Conservation (phyloP, 768 basidiomycete species). For the Aureoboletus auriporus region DNA sequence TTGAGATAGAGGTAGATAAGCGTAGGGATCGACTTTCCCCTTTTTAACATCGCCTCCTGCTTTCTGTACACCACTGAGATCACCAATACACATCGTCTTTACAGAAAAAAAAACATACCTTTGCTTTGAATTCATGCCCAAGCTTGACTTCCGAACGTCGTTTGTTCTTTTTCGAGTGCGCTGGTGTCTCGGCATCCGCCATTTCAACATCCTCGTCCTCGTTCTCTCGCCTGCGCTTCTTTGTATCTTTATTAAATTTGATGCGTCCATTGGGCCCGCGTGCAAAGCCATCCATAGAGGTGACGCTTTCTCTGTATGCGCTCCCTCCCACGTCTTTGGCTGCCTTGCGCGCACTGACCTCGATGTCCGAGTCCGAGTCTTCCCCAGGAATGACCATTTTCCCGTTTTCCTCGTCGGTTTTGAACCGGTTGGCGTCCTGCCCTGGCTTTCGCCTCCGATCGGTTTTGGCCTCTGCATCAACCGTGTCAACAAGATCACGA, state of each 20-base stretch:
- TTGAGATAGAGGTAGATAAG: conserved; percentile 81
- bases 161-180: conserved; percentile 43
- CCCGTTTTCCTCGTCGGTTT: conserved; percentile 78
- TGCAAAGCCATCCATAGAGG: conserved; percentile 86
- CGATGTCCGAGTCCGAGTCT: conserved; percentile 45
- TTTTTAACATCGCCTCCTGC: conserved; percentile 94
- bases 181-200: conserved; percentile 59
- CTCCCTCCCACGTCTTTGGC: conserved; percentile 59
- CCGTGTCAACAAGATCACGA: conserved; percentile 1
- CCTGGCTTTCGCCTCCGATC: conserved; percentile 71
- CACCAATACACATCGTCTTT: not conserved
- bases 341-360: conserved; percentile 35
- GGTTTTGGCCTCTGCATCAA: conserved; percentile 38
- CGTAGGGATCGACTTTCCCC: conserved; percentile 85
- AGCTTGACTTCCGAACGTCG: conserved; percentile 52
- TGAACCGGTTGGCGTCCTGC: conserved; percentile 83
- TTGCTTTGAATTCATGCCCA: conserved; percentile 94
- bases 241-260: conserved; percentile 97
- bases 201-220: conserved; percentile 66
- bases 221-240: conserved; percentile 78
- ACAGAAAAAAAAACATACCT: conserved; percentile 48
- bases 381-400: conserved; percentile 71
- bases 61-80: conserved; percentile 49
- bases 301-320: conserved; percentile 81
- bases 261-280: conserved; percentile 79